Evolutionary conservation across 1,284 basidiomycete species (phyloP).

Genomic region (Trichosporon inkin): DNA sequence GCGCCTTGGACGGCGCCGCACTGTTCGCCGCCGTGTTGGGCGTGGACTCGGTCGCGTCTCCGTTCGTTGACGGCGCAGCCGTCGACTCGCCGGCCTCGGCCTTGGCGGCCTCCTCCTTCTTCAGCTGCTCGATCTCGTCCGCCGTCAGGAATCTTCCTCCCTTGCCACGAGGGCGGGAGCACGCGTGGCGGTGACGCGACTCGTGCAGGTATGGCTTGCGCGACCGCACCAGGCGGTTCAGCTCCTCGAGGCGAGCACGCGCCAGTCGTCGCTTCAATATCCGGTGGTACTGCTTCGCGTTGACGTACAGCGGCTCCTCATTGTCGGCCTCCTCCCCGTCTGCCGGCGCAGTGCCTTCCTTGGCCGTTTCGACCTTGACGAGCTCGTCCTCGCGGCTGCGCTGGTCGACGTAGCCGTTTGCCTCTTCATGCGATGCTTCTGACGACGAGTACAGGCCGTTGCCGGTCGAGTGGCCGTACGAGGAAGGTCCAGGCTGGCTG

Average conservation of each 20-base stretch:
- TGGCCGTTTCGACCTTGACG: conserved; percentile 28
- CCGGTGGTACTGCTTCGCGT: conserved; percentile 95
- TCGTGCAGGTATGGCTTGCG: conserved; percentile 98
- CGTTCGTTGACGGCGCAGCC: conserved; percentile 1
- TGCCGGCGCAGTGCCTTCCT: conserved; percentile 14
- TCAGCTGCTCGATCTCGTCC: conserved; percentile 66
- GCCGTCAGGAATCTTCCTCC: conserved; percentile 95
- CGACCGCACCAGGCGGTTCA: conserved; percentile 82
- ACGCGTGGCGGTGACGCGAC: conserved; percentile 94
- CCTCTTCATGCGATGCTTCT: conserved; percentile 16
- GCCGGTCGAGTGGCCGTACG: conserved; percentile 20
- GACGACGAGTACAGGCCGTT: conserved; percentile 17
- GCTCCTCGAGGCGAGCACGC: conserved; percentile 80
- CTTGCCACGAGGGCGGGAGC: conserved; percentile 90
- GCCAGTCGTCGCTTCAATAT: conserved; percentile 89
- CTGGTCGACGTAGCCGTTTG: conserved; percentile 9
- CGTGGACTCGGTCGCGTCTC: neutral
- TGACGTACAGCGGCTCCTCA: conserved; percentile 93
- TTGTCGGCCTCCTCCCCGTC: conserved; percentile 55
- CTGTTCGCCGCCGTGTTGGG: conserved; percentile 5
- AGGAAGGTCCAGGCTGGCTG: conserved; percentile 33
- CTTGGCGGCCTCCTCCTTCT: conserved; percentile 44
- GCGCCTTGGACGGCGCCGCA: conserved; percentile 7
- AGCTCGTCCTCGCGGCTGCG: conserved; percentile 18
- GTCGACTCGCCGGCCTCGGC: conserved; percentile 9